These are phyloP conservation scores for Colletotrichum tabaci DNA, from an alignment of 2,329 filamentous ascomycete genomes.

Conservation along the genomic window DNA sequence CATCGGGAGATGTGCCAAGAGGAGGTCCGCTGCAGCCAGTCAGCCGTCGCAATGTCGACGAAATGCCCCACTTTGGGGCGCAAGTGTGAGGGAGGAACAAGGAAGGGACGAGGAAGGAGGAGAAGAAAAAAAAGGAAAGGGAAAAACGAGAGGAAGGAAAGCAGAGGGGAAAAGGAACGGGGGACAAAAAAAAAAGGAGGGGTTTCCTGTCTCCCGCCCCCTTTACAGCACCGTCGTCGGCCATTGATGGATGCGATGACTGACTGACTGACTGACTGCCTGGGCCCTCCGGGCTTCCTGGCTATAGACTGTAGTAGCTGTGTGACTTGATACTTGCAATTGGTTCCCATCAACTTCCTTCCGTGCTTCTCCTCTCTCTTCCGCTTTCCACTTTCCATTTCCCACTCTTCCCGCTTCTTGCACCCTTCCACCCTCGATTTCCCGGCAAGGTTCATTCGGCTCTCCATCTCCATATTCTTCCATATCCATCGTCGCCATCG, in stretches of 20 bases:
- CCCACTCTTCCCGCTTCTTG: neutral
- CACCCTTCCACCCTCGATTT: neutral
- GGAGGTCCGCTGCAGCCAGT: conserved; percentile 9
- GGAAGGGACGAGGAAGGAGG: neutral
- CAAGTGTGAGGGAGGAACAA: conserved; percentile 4
- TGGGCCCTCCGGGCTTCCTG: too few relatives aligned
- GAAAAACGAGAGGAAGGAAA: neutral
- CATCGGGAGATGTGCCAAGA: conserved; percentile 4
- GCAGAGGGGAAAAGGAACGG: neutral
- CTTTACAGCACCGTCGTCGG: neutral
- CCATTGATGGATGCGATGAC: neutral
- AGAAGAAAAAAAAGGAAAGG: neutral
- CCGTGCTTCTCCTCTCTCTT: neutral
- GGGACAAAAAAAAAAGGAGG: neutral
- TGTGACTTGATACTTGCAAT: too few relatives aligned
- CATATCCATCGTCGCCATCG: neutral
- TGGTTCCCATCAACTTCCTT: neutral
- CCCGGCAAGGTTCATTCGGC: neutral
- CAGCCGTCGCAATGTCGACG: conserved; percentile 14
- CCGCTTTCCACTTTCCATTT: too few relatives aligned
- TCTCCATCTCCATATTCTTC: neutral
- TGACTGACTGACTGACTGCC: neutral
- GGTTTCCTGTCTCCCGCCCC: neutral
- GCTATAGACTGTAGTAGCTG: neutral
- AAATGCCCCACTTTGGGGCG: conserved; percentile 23